Conservation (phyloP, 2,329 filamentous ascomycete genomes). For the Dryadomyces quercivorus region DNA sequence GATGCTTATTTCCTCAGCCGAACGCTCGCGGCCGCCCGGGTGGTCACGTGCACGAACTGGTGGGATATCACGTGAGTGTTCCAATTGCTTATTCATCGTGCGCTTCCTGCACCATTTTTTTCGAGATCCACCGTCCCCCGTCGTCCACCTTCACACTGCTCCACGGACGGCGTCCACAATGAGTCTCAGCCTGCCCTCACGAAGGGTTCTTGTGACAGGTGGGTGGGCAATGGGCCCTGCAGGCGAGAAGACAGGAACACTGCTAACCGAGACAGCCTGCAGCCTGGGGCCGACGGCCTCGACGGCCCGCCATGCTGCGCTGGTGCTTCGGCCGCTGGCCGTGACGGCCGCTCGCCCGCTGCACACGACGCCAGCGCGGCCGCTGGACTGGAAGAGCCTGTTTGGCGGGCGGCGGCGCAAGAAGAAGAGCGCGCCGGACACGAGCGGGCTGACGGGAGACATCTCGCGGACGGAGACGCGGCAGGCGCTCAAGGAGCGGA, state of each 20-base stretch:
- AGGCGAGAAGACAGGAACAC: neutral
- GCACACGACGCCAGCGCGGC: constrained; percentile 8
- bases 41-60: constrained; percentile 4
- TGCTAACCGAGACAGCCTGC: neutral
- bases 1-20: constrained; percentile 12
- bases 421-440: constrained; percentile 10
- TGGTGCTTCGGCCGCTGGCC: neutral
- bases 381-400: constrained; percentile 9
- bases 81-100: no score
- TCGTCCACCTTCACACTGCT: no score
- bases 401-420: constrained; percentile 17
- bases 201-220: constrained; percentile 51
- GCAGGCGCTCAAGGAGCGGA: constrained; percentile 28
- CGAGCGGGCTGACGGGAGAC: constrained; percentile 12
- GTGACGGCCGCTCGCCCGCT: constrained; percentile 3
- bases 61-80: no score
- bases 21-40: constrained; percentile 5
- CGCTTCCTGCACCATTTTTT: no score
- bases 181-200: constrained; percentile 52
- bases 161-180: constrained; percentile 28
- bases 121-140: no score
- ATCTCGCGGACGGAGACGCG: constrained; percentile 19
- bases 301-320: neutral
- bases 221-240: constrained; percentile 15
- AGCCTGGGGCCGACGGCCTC: no score